Evolutionary conservation across 2,329 filamentous ascomycete genomes (phyloP), one percentile per base, ranked within the genome.

Genomic region (Colletotrichum sansevieriae): DNA sequence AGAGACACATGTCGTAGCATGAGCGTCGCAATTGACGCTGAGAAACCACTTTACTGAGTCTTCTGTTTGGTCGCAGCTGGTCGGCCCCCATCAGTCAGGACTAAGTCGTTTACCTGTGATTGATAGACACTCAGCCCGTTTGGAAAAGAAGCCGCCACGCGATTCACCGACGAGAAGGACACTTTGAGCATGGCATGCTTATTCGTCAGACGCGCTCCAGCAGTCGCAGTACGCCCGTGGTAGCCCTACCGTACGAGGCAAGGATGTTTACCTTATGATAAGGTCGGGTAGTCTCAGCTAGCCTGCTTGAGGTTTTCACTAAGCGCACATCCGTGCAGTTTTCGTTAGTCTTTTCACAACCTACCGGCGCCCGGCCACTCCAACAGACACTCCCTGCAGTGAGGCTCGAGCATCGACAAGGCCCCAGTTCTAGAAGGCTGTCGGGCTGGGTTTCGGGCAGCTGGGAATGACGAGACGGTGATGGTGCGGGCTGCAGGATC

Each of bases 1-100:
- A 69, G 62, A 69, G 49, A 61, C 66, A 56, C 22, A 60, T 69
- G 55, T 55, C 62, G 65, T 52, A 69, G 62, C 62, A 65, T 39
- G 25, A 33, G 49, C 20, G 61, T 60, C 41, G 41, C 55, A 41
- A 43, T 60, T 56, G 55, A 47, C 47, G 65, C 47, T 65, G 55
- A 39, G 25, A 25, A 25, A 25, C 25, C 25, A 25, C 3, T 25
- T 25, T 25, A 18, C 37, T 46, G 22, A 33, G 15, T 25, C 4
- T n/a, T 59, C 25, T 59, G 12, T 59, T 59, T 44, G n/a, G 22
- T 55, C 11, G 41, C 51, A 29, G 20, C n/a, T 61, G 37, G 56
- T 25, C 35, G 56, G 39, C 29, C 61, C 54, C 51, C 29, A 54
- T 47, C 41, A 15, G 11, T 37, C 20, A 51, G 49, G 66, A 49